phyloP scores from a whole-genome alignment of 75 land plant genomes.

The Azolla pinnata region DNA sequence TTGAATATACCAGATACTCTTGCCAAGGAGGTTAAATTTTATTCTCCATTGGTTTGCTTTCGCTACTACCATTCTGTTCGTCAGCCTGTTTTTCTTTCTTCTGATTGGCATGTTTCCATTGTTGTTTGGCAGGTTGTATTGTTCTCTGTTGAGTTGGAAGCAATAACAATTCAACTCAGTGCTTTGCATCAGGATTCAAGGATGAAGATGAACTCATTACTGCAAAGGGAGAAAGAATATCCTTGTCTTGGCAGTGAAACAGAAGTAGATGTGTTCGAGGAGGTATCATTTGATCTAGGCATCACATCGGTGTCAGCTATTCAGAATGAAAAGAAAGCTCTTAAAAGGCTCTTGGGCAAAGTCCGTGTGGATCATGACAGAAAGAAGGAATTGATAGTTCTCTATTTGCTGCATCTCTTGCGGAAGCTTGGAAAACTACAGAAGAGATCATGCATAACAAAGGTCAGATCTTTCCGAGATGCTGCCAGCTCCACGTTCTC shows the following conservation, averaged over 20 bases:
- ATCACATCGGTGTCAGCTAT: slow-evolving; percentile 59
- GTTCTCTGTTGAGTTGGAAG: slow-evolving; percentile 51
- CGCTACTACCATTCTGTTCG: no score
- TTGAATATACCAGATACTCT: slow-evolving; percentile 39
- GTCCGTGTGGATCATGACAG: slow-evolving; percentile 65
- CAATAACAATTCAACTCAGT: slow-evolving; percentile 43
- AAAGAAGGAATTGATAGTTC: slow-evolving; percentile 66
- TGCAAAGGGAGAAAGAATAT: slow-evolving; percentile 50
- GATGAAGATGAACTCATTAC: slow-evolving; percentile 57
- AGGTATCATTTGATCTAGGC: slow-evolving; percentile 52
- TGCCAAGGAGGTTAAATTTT: slow-evolving; percentile 48
- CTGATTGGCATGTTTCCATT: no score
- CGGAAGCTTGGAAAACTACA: slow-evolving; percentile 60
- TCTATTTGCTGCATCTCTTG: slow-evolving; percentile 66
- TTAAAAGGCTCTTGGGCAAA: slow-evolving; percentile 62
- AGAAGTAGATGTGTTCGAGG: slow-evolving; percentile 67
- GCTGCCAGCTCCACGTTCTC: slow-evolving; percentile 39
- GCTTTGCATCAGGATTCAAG: slow-evolving; percentile 62
- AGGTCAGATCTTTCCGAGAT: slow-evolving; percentile 20
- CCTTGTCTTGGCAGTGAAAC: slow-evolving; percentile 25
- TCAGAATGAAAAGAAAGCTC: slow-evolving; percentile 63
- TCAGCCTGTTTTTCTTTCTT: no score
- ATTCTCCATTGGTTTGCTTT: no score
- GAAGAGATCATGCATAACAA: slow-evolving; percentile 43
- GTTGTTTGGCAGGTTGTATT: slow-evolving; percentile 57